phyloP scores from a whole-genome alignment of 225 moss, liverwort and hornwort species.

The Bryoerythrophyllum caledonicum region DNA sequence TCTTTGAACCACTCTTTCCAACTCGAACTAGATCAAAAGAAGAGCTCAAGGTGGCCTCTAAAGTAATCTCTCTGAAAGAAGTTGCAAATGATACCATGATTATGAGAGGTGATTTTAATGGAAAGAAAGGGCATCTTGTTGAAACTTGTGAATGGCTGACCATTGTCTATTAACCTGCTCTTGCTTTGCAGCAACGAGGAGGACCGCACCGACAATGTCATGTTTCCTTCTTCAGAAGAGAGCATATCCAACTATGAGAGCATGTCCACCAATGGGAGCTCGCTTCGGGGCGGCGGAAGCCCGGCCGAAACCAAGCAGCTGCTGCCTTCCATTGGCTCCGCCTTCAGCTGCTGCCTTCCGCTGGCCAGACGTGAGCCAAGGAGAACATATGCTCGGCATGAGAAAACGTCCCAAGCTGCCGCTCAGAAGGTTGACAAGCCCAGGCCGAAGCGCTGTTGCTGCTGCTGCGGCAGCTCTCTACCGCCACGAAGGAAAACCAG shows the following conservation, averaged over 20 bases:
- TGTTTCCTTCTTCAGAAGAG: constrained; percentile 54
- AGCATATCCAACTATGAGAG: background rate
- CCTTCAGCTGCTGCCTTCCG: background rate
- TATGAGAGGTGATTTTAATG: no score
- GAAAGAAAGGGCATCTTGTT: no score
- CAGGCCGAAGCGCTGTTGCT: background rate
- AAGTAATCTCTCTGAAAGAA: no score
- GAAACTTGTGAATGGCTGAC: background rate
- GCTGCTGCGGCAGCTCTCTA: no score
- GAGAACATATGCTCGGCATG: constrained; percentile 8
- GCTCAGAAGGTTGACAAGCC: constrained; percentile 38
- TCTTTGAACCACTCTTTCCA: no score
- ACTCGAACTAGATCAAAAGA: no score
- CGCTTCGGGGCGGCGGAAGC: constrained; percentile 26
- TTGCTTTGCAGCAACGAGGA: constrained; percentile 49
- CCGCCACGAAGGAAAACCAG: constrained; percentile 25
- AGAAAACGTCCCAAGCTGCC: constrained; percentile 22
- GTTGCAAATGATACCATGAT: no score
- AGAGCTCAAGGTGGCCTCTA: no score
- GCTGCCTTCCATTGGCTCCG: background rate
- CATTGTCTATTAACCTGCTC: background rate
- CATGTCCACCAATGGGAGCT: constrained; percentile 39
- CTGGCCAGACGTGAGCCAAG: constrained; percentile 18
- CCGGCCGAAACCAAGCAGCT: background rate
- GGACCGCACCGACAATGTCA: constrained; percentile 41